Base-by-base conservation (phyloP, 441 rosid species). In the Euphorbia celastroides region DNA sequence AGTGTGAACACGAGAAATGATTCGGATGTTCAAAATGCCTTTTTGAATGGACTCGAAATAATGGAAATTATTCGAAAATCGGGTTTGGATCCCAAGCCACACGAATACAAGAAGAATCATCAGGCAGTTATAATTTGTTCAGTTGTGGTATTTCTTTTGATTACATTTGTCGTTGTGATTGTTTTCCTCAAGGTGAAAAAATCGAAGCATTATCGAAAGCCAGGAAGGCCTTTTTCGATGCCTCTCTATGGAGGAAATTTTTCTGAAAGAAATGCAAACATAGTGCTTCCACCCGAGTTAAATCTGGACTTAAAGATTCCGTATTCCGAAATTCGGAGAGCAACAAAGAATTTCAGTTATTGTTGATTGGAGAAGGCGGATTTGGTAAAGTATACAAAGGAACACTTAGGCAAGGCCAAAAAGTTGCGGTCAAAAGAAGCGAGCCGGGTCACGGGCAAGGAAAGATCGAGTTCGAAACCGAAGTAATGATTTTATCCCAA, bases 1-100 rank as follows among this genome's bases (percentile, higher is more conserved):
- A 63, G 48, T 6, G 62, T 70, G 54, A 30, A 54, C n/a, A 13
- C 42, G 22, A 34, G 16, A 16, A 44, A n/a, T 11, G 67, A 70
- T 41, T 63, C 73, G 20, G 10, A 4, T 16, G n/a, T 6, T 28
- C 1, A 55, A 55, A 23, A 55, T 34, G 73, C 63, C 5, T 62
- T 54, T 56, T 28, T 70, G 46, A 70, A 70, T 44, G 73, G 73
- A 6, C 30, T 70, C 46, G 73, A 70, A 67, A 63, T 70, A 17
- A 44, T 70, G 73, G 57, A 70, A 46, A 23, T 70, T 23, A 42
- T 62, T 25, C 19, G 25, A 28, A 62, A 42, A 42, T 8, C 26
- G 4, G 17, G 25, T 27, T 3, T 26, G 14, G 41, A 22, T 14
- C 28, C 26, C 13, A 4, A 2, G 6, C 63, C 14, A 22, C n/a